Evolutionary conservation across 2,329 filamentous ascomycete species (phyloP), one percentile per base, ranked within the genome.

Genomic region (Aspergillus thermomutatus): DNA sequence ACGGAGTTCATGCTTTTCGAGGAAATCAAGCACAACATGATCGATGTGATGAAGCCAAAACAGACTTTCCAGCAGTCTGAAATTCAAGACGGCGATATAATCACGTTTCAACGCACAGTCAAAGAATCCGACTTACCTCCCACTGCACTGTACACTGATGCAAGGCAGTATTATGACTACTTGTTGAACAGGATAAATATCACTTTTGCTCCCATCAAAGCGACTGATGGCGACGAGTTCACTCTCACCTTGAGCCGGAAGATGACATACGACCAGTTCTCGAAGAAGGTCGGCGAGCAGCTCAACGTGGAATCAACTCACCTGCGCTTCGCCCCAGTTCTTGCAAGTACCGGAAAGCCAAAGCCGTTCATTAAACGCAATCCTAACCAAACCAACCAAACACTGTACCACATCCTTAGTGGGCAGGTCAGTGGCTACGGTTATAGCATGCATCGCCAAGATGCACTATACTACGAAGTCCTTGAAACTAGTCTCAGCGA

Each of bases 21-120:
- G 82, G 94, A 99, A 79, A 97, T 99, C 76, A 99, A 97, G 76
- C 92, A 92, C 52, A 90, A 87, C 58, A 97, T 97, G 92, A 96
- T 99, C 64, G 95, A 99, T 70, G 83, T 85, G 6, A 88, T 99
- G 80, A 97, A 97, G 76, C 84, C 88, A 0, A 97, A 96, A 77
- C 87, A 91, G 69, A 91, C 92, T 0, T 82, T 99, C 58, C 90
- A 92, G 63, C 87, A 90, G 58, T 94, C 94, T 1, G 95, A 99
- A 72, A 89, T 99, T 25, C 93, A 97, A 71, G 93, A 99, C 67
- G 94, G 94, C 50, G 94, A 99, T 69, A 96, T 99, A 64, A 86
- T 99, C 55, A 96, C 92, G 70, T 97, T 97, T 77, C 94, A 99
- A 72, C 84, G 85, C 58, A 78, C 82, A 26, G 76, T 84, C 37